Percentiles rank a stretch among this genome's conserved stretches.
Conservation (phyloP, 228 moss, liverwort and hornwort genomes). For the Sphagnum magellanicum region DNA sequence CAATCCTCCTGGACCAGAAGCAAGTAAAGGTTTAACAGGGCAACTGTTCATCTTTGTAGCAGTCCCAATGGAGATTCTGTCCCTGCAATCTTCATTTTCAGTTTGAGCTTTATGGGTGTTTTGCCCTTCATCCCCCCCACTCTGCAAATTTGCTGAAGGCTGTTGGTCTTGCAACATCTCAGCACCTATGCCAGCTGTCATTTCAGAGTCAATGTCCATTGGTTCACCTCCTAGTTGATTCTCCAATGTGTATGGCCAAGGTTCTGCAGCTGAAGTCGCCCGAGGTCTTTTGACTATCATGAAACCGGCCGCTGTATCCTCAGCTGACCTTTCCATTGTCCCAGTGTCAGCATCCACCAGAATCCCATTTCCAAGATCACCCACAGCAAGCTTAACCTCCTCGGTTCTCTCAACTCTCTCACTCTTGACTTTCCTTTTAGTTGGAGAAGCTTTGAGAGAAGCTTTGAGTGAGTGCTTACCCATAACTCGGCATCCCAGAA, state of each 20-base stretch:
- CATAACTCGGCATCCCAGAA: constrained; percentile 72
- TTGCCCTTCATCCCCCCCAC: constrained; percentile 5
- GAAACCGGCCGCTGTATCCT: constrained; percentile 36
- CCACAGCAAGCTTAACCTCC: constrained; percentile 7
- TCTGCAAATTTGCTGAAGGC: constrained; percentile 8
- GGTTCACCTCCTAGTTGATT: constrained; percentile 22
- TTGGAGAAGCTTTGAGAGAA: not conserved
- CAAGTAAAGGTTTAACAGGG: constrained; percentile 1
- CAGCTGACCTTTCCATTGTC: constrained; percentile 15
- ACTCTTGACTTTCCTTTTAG: constrained; percentile 10
- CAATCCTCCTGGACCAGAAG: constrained; percentile 17
- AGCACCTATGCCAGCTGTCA: constrained; percentile 9
- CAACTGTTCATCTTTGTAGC: not conserved
- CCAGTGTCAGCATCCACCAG: not conserved
- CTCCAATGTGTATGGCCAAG: constrained; percentile 5
- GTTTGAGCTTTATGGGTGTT: not conserved
- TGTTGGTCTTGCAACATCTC: not conserved
- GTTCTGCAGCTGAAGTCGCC: constrained; percentile 6
- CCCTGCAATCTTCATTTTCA: not conserved
- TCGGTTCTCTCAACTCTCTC: constrained; percentile 20
- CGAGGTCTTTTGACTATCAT: constrained; percentile 54
- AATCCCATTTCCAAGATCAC: constrained; percentile 9
- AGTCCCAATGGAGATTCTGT: not conserved
- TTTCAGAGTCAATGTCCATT: constrained; percentile 48
- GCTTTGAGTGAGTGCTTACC: constrained; percentile 6